Base-by-base conservation (phyloP, 345 rosid genomes). In the Arabis alpina region DNA sequence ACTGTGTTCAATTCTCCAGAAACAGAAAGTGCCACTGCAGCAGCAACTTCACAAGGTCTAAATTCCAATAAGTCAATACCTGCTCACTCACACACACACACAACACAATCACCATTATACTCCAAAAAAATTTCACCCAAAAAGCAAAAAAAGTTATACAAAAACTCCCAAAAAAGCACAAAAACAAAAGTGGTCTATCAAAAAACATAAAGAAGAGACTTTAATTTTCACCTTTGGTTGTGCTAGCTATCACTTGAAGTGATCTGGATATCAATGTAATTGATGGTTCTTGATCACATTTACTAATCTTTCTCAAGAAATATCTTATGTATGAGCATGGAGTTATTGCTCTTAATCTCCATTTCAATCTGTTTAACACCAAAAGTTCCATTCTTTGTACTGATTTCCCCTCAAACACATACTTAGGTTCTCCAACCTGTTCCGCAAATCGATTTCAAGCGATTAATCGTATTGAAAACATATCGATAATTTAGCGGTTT, bases 11-110 rank as follows among this genome's bases (percentile, higher is more conserved):
- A 36, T 28, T 69, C 70, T 55, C 79, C 75, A 70, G 84, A 77
- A 69, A 82, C 88, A 79, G 84, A 82, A 64, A 89, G 82, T 36
- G 96, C 85, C 80, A 85, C 90, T 44, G 92, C 90, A 48, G 90
- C 96, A 65, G 92, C 86, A 76, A 87, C 79, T 76, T 89, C 96
- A 71, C 85, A 87, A 61, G 96, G 90, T 75, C 78, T 87, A 81
- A 83, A 89, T 76, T 87, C 90, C 86, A 89, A 76, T 81, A 89
- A 87, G 81, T 87, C 88, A 89, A 85, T 76, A 44, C 85, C 96
- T 89, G 90, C 85, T 75, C 70, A 68, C 68, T 67, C 74, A 32
- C 45, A 32, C 45, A 36, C 52, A 68, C 60, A 61, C 68, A 64
- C 78, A 56, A 36, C 52, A 68, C 60, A 61, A 75, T 64, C 78